Base-by-base conservation (phyloP, 345 rosid species). In the Brassica nigra region DNA sequence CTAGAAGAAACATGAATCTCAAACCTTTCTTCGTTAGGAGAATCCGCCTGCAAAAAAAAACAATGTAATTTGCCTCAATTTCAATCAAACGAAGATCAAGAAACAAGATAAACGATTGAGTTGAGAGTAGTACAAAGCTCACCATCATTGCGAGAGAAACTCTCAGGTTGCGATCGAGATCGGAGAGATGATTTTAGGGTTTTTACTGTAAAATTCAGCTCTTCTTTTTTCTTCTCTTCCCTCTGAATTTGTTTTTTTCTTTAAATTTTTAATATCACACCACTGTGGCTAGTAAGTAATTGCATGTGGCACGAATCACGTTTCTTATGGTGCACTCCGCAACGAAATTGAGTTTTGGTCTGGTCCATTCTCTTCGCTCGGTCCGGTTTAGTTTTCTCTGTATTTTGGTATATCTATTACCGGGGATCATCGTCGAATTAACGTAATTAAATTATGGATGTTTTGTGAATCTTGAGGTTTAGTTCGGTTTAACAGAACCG, bases 11-110 rank as follows among this genome's bases (percentile, higher is more conserved):
- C 54, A 47, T 67, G 72, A 76, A 44, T 49, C 55, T 72, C 79
- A 82, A 82, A 90, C 97, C 90, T 92, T 86, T 58, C 84, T 37
- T 62, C 84, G 34, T 76, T 80, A 67, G 95, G 95, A 82, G 91
- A 90, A 84, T 88, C 95, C 65, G 83, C 92, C 97, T 94, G 91
- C 77, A 68, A 68, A 59, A 64, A 68, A 6, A 44, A 54, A 4
- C 3, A 79, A 71, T 47, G 55, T 47, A 12, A 47, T 47, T 9
- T 12, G 1, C 11, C 8, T 73, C 70, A 80, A 69, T 34, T 49
- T 44, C 31, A 0, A 81, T 2, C 44, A 47, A 71, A 55, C 8
- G 18, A 37, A 29, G 71, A 18, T 63, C 18, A 78, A 16, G 62
- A 34, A 20, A 1, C 3, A 66, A 8, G 1, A 42, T 12, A 18